Evolutionary conservation across 768 basidiomycete species (phyloP).

Genomic region (Galerina marginata): DNA sequence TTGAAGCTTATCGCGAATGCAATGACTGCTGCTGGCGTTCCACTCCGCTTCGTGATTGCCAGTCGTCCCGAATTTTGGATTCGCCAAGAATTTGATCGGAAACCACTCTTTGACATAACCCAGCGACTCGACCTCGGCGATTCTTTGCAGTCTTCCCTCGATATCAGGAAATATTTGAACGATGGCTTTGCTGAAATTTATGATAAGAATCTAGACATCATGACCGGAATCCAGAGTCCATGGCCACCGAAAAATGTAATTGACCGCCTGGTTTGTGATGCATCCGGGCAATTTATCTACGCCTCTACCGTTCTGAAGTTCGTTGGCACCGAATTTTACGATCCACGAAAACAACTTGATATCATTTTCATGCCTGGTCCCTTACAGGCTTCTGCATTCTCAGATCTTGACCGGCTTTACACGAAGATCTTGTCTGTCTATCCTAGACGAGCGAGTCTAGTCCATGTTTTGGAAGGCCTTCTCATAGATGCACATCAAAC

Average conservation of each 20-base stretch:
- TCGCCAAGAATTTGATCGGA: conserved; percentile 8
- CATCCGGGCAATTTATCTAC: conserved; percentile 24
- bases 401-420: conserved; percentile 18
- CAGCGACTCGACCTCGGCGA: conserved; percentile 3
- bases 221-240: neutral
- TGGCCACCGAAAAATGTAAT: conserved; percentile 12
- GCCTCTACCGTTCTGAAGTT: conserved; percentile 22
- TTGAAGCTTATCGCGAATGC: conserved; percentile 11
- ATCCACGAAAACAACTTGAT: conserved; percentile 15
- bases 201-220: neutral
- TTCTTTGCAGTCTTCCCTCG: conserved; percentile 11
- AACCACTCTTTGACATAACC: neutral
- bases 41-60: conserved; percentile 18
- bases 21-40: neutral
- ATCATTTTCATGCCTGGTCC: conserved; percentile 3
- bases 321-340: conserved; percentile 10
- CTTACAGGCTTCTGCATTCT: neutral
- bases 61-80: conserved; percentile 20
- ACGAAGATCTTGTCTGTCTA: conserved; percentile 10
- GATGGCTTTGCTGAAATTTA: conserved; percentile 15
- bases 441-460: conserved; percentile 4
- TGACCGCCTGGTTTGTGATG: conserved; percentile 10
- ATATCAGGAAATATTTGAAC: conserved; percentile 17
- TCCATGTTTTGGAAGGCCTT: conserved; percentile 11
- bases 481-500: conserved; percentile 12